A percentile compares a stretch with the other conserved stretches of the same genome.
These are phyloP conservation scores for Rauvolfia tetraphylla DNA, from an alignment of 257 asterid genomes.

Conservation along the genomic window DNA sequence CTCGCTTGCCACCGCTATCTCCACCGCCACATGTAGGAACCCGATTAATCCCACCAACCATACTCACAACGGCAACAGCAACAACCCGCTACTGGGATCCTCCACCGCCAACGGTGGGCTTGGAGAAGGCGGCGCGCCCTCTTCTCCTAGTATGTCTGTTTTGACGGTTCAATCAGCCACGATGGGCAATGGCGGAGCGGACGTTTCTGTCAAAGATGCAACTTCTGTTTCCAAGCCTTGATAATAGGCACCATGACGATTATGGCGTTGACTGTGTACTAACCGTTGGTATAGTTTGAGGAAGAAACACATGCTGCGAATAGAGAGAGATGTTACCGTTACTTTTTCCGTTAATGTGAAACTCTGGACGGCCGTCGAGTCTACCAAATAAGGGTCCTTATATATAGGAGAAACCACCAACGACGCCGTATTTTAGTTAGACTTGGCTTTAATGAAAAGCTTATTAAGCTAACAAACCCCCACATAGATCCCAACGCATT, in stretches of 20 bases:
- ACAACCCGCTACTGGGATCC: slow-evolving; percentile 22
- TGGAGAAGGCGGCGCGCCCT: slow-evolving; percentile 39
- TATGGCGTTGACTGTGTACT: slow-evolving; percentile 29
- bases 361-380: slow-evolving; percentile 39
- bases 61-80: neutral
- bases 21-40: slow-evolving; percentile 70
- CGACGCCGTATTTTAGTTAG: slow-evolving; percentile 60
- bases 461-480: slow-evolving; percentile 27
- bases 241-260: neutral
- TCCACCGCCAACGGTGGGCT: slow-evolving; percentile 7
- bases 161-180: slow-evolving; percentile 70
- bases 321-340: neutral
- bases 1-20: slow-evolving; percentile 81
- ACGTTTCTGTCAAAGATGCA: slow-evolving; percentile 45
- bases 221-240: slow-evolving; percentile 50
- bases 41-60: slow-evolving; percentile 18
- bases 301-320: neutral
- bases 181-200: slow-evolving; percentile 33
- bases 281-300: slow-evolving; percentile 9
- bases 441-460: slow-evolving; percentile 34
- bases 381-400: slow-evolving; percentile 47
- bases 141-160: slow-evolving; percentile 72
- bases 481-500: slow-evolving; percentile 19
- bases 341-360: neutral
- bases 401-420: slow-evolving; percentile 5